These are phyloP conservation scores for Diphasiastrum complanatum DNA, from an alignment of 83 land plant genomes.

Conservation along the genomic window DNA sequence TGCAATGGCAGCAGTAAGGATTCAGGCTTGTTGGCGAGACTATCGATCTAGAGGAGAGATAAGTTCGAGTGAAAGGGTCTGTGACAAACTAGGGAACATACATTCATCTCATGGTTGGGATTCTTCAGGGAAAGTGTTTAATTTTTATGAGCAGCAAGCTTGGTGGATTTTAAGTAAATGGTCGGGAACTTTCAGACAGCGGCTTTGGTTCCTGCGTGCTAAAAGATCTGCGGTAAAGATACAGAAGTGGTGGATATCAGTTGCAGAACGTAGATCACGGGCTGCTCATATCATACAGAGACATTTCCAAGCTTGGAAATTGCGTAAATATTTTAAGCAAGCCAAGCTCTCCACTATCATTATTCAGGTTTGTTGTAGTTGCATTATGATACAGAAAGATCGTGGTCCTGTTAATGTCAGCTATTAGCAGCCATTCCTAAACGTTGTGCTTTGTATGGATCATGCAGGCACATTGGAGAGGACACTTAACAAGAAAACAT, in stretches of 20 bases:
- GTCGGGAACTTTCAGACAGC: not conserved
- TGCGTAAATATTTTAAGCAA: constrained; percentile 27
- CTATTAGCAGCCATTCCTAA: no score
- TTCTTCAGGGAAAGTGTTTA: not conserved
- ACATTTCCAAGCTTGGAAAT: constrained; percentile 52
- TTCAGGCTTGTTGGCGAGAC: constrained; percentile 19
- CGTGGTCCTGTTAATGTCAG: no score
- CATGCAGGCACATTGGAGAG: constrained; percentile 59
- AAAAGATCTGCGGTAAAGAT: constrained; percentile 29
- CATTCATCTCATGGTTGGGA: not conserved
- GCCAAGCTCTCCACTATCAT: constrained; percentile 22
- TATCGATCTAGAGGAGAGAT: not conserved
- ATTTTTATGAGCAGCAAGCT: constrained; percentile 1
- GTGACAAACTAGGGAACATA: not conserved
- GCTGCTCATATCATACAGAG: constrained; percentile 55
- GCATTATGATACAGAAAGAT: no score
- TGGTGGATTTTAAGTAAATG: constrained; percentile 9
- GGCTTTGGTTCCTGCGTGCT: constrained; percentile 7
- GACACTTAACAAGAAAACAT: constrained; percentile 46
- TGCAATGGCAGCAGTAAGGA: constrained; percentile 17
- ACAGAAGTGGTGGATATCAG: constrained; percentile 54
- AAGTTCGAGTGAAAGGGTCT: not conserved
- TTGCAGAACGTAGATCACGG: constrained; percentile 16
- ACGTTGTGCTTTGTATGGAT: not conserved
- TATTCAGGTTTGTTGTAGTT: constrained; percentile 61